Evolutionary conservation across 768 basidiomycete genomes (phyloP).

Genomic region (Panellus pusillus): DNA sequence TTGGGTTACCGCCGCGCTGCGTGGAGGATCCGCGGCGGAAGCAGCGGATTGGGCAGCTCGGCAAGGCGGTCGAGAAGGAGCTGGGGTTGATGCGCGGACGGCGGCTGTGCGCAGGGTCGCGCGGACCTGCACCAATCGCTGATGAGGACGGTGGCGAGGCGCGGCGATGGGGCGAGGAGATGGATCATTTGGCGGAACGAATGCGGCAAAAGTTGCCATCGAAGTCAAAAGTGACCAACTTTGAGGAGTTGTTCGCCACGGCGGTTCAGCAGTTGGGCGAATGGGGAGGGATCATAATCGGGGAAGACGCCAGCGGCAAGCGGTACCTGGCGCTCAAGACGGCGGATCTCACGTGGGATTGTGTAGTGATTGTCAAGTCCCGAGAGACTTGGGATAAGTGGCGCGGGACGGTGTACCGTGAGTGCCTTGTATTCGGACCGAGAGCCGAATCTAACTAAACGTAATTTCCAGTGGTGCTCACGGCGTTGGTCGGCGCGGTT

Average conservation of each 20-base stretch:
- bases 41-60: constrained; percentile 69
- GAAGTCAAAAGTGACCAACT: constrained; percentile 36
- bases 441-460: not conserved
- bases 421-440: constrained; percentile 20
- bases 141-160: constrained; percentile 68
- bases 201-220: constrained; percentile 41
- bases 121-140: constrained; percentile 27
- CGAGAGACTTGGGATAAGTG: constrained; percentile 70
- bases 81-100: constrained; percentile 65
- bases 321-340: constrained; percentile 77
- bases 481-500: constrained; percentile 30
- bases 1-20: constrained; percentile 76
- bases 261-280: constrained; percentile 75
- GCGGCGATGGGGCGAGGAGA: constrained; percentile 70
- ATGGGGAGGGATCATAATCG: constrained; percentile 72
- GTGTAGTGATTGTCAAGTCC: constrained; percentile 62
- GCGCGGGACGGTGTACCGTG: constrained; percentile 65
- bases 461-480: constrained; percentile 32
- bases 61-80: constrained; percentile 66
- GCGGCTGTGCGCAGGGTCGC: constrained; percentile 56
- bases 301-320: constrained; percentile 66
- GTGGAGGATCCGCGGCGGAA: constrained; percentile 77
- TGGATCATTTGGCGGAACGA: constrained; percentile 54
- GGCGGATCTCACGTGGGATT: constrained; percentile 65
- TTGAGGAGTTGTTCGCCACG: constrained; percentile 75